Conservation (phyloP, 2,329 filamentous ascomycete genomes). For the Penicillium italicum region DNA sequence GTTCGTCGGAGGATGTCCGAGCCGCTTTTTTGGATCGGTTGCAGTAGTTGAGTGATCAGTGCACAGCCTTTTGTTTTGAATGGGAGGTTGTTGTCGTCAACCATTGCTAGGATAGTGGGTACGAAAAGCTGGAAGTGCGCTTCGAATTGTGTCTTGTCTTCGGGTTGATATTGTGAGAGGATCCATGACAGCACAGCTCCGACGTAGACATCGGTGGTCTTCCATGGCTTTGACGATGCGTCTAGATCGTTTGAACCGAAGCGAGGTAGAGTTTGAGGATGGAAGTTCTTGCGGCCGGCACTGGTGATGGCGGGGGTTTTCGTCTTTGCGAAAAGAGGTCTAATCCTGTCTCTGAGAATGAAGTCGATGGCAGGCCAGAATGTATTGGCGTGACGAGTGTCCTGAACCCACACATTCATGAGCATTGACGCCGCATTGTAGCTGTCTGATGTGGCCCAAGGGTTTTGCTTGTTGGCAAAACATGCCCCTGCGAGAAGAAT, state of each 20-base stretch:
- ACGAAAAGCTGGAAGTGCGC: conserved; percentile 45
- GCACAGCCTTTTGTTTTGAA: conserved; percentile 41
- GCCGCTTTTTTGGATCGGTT: conserved; percentile 32
- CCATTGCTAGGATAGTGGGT: conserved; percentile 42
- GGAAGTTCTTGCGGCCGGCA: conserved; percentile 44
- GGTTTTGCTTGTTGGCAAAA: conserved; percentile 32
- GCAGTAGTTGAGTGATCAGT: conserved; percentile 36
- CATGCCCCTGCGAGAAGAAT: conserved; percentile 34
- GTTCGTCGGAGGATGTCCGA: conserved; percentile 43
- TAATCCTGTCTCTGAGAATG: conserved; percentile 34
- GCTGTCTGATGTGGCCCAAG: conserved; percentile 35
- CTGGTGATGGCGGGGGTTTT: conserved; percentile 43
- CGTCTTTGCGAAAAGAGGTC: conserved; percentile 42
- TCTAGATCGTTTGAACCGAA: conserved; percentile 39
- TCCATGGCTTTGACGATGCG: conserved; percentile 40
- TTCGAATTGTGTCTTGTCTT: conserved; percentile 34
- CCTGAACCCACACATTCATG: conserved; percentile 1
- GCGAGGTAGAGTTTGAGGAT: conserved; percentile 35
- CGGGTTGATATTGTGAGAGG: conserved; percentile 35
- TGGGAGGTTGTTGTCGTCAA: conserved; percentile 40
- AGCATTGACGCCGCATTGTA: conserved; percentile 8
- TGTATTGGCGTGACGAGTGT: not conserved
- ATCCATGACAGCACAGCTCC: conserved; percentile 38
- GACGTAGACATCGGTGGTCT: conserved; percentile 34
- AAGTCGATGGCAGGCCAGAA: conserved; percentile 20